Conservation (phyloP, 345 rosid genomes). For the Camelina neglecta region DNA sequence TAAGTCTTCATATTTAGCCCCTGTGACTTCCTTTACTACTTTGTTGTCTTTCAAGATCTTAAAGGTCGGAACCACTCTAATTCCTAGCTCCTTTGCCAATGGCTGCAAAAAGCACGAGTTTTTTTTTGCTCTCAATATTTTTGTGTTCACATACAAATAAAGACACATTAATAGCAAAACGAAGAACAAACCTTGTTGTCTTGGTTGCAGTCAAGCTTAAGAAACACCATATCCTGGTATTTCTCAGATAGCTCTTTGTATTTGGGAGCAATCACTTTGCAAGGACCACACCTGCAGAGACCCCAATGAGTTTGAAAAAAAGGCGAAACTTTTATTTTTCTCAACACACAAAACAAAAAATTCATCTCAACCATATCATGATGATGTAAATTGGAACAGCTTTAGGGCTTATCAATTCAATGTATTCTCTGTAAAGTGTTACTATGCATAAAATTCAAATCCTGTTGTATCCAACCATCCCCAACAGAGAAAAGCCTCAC, state of each 20-base stretch:
- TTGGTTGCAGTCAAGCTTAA: constrained; percentile 95
- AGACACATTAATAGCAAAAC: background rate
- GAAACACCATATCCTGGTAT: constrained; percentile 77
- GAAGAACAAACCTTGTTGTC: constrained; percentile 67
- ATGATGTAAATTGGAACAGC: background rate
- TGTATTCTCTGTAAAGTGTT: background rate
- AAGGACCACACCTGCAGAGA: constrained; percentile 85
- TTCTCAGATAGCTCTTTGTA: constrained; percentile 73
- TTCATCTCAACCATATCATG: constrained; percentile 11
- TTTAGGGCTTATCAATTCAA: background rate
- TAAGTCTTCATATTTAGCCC: constrained; percentile 84
- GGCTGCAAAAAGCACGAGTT: constrained; percentile 55
- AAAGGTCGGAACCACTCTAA: constrained; percentile 86
- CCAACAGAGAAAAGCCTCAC: constrained; percentile 14
- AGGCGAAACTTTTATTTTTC: background rate
- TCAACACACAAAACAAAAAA: constrained; percentile 11
- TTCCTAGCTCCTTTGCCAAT: constrained; percentile 92
- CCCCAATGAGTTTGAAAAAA: background rate
- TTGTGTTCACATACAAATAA: background rate
- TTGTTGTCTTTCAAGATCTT: constrained; percentile 77
- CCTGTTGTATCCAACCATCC: background rate
- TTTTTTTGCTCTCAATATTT: background rate
- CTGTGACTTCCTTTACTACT: constrained; percentile 75
- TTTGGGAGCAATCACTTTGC: constrained; percentile 91
- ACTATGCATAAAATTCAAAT: background rate